Evolutionary conservation across 116 monocot species (phyloP).

Genomic region (Dioscorea cayenensis): DNA sequence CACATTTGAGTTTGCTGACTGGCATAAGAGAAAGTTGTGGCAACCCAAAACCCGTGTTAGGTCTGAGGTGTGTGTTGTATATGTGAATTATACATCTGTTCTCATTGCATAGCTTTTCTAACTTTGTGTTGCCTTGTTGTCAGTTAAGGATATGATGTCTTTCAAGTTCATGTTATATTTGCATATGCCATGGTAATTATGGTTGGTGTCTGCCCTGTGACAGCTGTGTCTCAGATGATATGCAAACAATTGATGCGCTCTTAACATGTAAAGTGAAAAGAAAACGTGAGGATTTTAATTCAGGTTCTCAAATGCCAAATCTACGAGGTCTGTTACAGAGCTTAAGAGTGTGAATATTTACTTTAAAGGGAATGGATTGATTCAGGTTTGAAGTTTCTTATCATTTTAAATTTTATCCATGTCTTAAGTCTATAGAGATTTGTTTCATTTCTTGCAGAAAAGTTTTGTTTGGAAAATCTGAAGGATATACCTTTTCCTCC

Average conservation of each 20-base stretch:
- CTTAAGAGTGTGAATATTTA: not conserved
- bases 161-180: not conserved
- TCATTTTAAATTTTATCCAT: not conserved
- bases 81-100: not conserved
- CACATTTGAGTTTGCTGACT: constrained; percentile 38
- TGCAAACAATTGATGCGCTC: constrained; percentile 84
- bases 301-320: constrained; percentile 4
- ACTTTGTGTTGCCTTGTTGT: not conserved
- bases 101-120: not conserved
- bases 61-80: constrained; percentile 56
- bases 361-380: not conserved
- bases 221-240: constrained; percentile 85
- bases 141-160: not conserved
- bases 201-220: constrained; percentile 3
- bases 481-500: constrained; percentile 75
- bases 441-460: constrained; percentile 25
- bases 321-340: constrained; percentile 30
- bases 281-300: constrained; percentile 48
- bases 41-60: constrained; percentile 75
- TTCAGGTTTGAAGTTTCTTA: not conserved
- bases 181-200: not conserved
- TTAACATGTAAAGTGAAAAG: constrained; percentile 83
- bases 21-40: constrained; percentile 58
- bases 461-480: constrained; percentile 23
- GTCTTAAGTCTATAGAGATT: constrained; percentile 14